Evolutionary conservation across 257 asterid species (phyloP), one percentile per base, ranked within the genome.

Genomic region (Gentiana straminea): DNA sequence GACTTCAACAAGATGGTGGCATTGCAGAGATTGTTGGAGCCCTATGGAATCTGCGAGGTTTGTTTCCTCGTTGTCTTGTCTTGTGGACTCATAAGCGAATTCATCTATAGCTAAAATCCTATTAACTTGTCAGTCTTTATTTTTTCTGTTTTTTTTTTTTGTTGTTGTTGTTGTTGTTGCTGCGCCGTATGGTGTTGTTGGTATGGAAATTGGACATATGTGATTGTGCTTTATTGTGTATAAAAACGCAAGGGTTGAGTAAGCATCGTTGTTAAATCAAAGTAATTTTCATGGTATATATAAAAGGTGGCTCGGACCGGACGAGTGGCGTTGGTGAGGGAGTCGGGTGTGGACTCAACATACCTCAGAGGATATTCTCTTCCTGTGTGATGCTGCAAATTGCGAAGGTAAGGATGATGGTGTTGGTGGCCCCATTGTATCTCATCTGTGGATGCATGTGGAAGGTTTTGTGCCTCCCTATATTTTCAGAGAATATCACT

Each of bases 31-130:
- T 62, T 86, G 55, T 73, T 89, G 79, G 97, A 83, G 68, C 86
- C 89, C 55, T 89, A 70, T 52, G 97, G 97, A 52, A 78, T 89
- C 69, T 86, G 97, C 70, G 97, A 89, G 97, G 97, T 89, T 45
- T 51, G 89, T 73, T 59, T 7, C 2, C 49, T 43, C 15, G 13
- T 38, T 15, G 33, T 0, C 3, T 13, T 53, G 57, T 50, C 35
- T 47, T 60, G 51, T 46, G 10, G 13, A 12, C 12, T 51, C 13
- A 33, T 4, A 52, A 32, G 49, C 64, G 35, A 58, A 33, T 57
- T 52, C 13, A 33, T 53, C 12, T 35, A 45, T 44, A 6, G 34
- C 13, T 32, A 39, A 39, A 4, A 41, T 41, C 46, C 8, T 3
- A 41, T 41, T 41, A 10, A 41, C 46, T 41, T 41, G 7, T 41